Conservation (phyloP, 768 basidiomycete genomes). For the Tremella yokohamensis region DNA sequence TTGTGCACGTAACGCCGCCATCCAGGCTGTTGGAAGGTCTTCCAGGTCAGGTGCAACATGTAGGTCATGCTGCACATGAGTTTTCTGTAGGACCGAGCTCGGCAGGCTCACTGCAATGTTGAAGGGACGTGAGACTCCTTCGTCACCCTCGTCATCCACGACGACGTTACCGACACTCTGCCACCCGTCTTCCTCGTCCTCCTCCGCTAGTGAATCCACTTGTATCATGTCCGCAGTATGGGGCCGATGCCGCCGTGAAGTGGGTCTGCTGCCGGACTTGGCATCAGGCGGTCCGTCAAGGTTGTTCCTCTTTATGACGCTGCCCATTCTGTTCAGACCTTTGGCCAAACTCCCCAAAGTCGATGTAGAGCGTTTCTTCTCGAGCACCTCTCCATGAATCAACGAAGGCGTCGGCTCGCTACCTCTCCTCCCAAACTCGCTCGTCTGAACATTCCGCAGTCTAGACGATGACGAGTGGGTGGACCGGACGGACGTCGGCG, state of each 20-base stretch:
- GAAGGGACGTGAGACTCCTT: slow-evolving; percentile 34
- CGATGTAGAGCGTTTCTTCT: slow-evolving; percentile 1
- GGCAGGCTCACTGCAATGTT: slow-evolving; percentile 29
- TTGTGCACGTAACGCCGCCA: slow-evolving; percentile 23
- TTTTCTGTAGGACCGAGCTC: background rate
- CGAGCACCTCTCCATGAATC: background rate
- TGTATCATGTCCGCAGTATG: too few relatives aligned
- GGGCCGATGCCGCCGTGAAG: background rate
- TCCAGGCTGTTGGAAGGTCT: slow-evolving; percentile 32
- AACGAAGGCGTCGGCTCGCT: too few relatives aligned
- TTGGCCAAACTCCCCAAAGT: slow-evolving; percentile 18
- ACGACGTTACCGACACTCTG: slow-evolving; percentile 1
- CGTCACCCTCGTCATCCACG: slow-evolving; percentile 22
- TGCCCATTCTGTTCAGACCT: slow-evolving; percentile 35
- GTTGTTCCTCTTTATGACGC: slow-evolving; percentile 26
- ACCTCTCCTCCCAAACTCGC: too few relatives aligned
- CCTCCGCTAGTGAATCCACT: slow-evolving; percentile 7
- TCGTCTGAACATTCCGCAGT: too few relatives aligned
- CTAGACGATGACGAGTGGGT: too few relatives aligned
- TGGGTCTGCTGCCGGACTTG: slow-evolving; percentile 5
- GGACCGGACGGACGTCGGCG: too few relatives aligned
- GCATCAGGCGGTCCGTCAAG: slow-evolving; percentile 4
- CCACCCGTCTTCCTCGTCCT: slow-evolving; percentile 9
- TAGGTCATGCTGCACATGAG: slow-evolving; percentile 33
- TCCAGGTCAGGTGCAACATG: slow-evolving; percentile 35